phyloP scores from a whole-genome alignment of 805 yeast species.

The Ogataea zsoltii region DNA sequence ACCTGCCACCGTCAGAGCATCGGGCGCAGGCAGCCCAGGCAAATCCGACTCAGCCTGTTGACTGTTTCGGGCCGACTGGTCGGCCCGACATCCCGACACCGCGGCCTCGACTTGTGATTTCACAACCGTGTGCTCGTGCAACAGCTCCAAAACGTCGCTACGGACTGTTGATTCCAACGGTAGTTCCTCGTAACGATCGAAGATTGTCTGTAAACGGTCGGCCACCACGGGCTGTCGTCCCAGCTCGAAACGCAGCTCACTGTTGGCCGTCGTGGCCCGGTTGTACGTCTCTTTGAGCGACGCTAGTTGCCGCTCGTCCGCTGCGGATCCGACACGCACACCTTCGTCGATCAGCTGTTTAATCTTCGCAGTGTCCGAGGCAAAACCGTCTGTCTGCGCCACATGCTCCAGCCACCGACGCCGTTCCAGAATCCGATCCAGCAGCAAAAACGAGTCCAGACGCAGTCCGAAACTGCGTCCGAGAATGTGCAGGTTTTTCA shows the following conservation, averaged over 20 bases:
- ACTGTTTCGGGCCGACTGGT: too few species aligned
- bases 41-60: too few species aligned
- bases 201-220: conserved; percentile 10
- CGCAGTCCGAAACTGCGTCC: conserved; percentile 63
- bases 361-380: conserved; percentile 21
- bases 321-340: conserved; percentile 12
- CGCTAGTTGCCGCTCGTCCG: conserved; percentile 17
- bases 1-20: too few species aligned
- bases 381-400: conserved; percentile 26
- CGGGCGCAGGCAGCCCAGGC: too few species aligned
- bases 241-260: conserved; percentile 6
- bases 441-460: conserved; percentile 46
- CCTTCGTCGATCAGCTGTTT: conserved; percentile 28
- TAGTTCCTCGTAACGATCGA: conserved; percentile 14
- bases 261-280: conserved; percentile 18
- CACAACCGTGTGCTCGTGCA: conserved; percentile 75
- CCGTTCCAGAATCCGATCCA: conserved; percentile 40
- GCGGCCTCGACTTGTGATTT: too few species aligned
- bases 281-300: conserved; percentile 15
- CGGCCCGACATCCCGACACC: too few species aligned
- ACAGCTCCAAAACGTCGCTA: conserved; percentile 61
- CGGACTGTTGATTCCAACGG: conserved; percentile 18
- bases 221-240: conserved; percentile 1
- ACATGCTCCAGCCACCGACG: conserved; percentile 40
- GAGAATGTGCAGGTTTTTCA: conserved; percentile 47